These are phyloP conservation scores for Moringa oleifera DNA, from an alignment of 345 rosid species.

Conservation along the genomic window DNA sequence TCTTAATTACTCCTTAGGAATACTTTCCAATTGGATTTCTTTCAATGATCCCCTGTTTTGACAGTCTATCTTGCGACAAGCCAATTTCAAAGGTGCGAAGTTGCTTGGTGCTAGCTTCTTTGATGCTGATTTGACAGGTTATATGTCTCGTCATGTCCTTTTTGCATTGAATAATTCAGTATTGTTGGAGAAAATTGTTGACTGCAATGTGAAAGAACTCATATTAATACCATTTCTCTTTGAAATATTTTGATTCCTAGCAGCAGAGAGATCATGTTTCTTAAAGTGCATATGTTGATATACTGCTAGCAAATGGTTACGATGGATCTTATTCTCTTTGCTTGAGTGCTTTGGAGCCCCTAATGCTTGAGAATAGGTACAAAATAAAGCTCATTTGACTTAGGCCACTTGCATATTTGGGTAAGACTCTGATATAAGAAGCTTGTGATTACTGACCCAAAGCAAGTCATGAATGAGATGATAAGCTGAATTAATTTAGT, in stretches of 20 bases:
- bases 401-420: no score
- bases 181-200: no score
- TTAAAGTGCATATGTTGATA: no score
- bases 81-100: constrained; percentile 86
- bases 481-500: no score
- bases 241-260: neutral
- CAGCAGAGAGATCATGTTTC: no score
- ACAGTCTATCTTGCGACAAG: constrained; percentile 86
- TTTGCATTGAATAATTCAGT: neutral
- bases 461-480: no score
- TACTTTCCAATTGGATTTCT: neutral
- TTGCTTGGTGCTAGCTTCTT: constrained; percentile 94
- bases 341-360: neutral
- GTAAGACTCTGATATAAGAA: no score
- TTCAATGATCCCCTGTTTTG: neutral
- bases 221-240: no score
- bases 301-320: neutral
- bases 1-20: neutral
- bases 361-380: no score
- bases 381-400: no score
- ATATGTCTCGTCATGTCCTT: neutral
- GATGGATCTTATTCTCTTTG: neutral
- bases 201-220: no score
- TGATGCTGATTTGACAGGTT: constrained; percentile 94
- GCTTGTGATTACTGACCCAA: no score